phyloP scores from a whole-genome alignment of 306 rosid species.

The Corylus americana region DNA sequence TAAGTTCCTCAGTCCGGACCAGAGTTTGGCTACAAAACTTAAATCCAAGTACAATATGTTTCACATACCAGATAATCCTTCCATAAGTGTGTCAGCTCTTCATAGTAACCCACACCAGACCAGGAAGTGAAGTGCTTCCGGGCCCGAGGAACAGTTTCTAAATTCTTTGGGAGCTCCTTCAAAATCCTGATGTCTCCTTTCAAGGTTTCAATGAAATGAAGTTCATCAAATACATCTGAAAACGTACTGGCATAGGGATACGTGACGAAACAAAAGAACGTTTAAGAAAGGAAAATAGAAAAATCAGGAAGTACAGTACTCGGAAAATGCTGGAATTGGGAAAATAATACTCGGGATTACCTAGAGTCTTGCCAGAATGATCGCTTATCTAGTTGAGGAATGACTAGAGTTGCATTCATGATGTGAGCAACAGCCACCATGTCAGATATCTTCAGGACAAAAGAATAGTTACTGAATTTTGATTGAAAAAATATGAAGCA shows the following conservation, averaged over 20 bases:
- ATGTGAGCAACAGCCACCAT: slow-evolving; percentile 91
- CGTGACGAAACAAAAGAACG: slow-evolving; percentile 16
- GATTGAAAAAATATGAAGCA: neutral
- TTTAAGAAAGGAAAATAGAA: slow-evolving; percentile 15
- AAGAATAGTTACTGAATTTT: slow-evolving; percentile 19
- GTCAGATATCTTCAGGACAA: slow-evolving; percentile 72
- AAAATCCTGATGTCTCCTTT: slow-evolving; percentile 65
- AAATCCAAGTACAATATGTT: neutral
- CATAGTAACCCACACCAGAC: slow-evolving; percentile 76
- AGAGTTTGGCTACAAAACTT: slow-evolving; percentile 1
- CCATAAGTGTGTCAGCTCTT: slow-evolving; percentile 74
- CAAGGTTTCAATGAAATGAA: slow-evolving; percentile 75
- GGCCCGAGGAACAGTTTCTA: slow-evolving; percentile 72
- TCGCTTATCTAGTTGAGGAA: slow-evolving; percentile 87
- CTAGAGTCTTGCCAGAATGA: slow-evolving; percentile 94
- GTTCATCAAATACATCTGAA: slow-evolving; percentile 86
- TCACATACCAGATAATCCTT: slow-evolving; percentile 73
- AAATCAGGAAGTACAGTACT: slow-evolving; percentile 3
- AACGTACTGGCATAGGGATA: slow-evolving; percentile 57
- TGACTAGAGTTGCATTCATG: slow-evolving; percentile 87
- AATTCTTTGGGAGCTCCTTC: slow-evolving; percentile 66
- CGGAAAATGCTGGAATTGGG: slow-evolving; percentile 22
- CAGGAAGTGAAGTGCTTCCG: slow-evolving; percentile 92
- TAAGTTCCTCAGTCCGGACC: neutral
- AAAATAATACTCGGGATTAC: slow-evolving; percentile 35